Evolutionary conservation across 23 red algal genomes (phyloP).

Genomic region (Agarophyton chilense): DNA sequence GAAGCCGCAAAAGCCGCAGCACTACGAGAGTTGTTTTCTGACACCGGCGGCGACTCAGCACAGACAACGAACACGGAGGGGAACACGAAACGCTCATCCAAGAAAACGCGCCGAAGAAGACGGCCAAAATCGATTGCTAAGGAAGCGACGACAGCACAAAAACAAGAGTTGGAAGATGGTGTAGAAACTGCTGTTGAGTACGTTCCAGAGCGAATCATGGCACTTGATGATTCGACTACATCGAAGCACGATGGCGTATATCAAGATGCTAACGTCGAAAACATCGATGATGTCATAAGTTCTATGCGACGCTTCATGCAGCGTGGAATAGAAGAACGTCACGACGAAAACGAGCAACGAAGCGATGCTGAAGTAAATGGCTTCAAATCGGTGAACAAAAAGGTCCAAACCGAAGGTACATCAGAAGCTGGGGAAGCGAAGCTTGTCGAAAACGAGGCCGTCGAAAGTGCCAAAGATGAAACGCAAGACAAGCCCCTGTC

Average conservation of each 20-base stretch:
- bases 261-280: neutral
- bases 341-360: neutral
- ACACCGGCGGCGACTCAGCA: neutral
- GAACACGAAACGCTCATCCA: neutral
- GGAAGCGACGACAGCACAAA: neutral
- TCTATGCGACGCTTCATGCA: conserved; percentile 24
- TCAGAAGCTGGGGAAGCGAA: neutral
- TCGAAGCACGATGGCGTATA: neutral
- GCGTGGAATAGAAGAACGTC: neutral
- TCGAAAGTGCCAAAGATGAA: neutral
- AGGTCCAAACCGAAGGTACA: neutral
- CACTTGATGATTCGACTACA: neutral
- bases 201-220: neutral
- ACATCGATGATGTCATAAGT: neutral
- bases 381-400: neutral
- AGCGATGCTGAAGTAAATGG: neutral
- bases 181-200: neutral
- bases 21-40: neutral
- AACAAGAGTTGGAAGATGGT: neutral
- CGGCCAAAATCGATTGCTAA: neutral
- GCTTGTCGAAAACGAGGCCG: neutral
- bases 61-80: neutral
- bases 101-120: conserved; percentile 6
- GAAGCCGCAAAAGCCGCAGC: conserved; percentile 11
- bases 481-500: neutral